phyloP scores from a whole-genome alignment of 805 yeast species.

The Wickerhamomyces ciferrii region DNA sequence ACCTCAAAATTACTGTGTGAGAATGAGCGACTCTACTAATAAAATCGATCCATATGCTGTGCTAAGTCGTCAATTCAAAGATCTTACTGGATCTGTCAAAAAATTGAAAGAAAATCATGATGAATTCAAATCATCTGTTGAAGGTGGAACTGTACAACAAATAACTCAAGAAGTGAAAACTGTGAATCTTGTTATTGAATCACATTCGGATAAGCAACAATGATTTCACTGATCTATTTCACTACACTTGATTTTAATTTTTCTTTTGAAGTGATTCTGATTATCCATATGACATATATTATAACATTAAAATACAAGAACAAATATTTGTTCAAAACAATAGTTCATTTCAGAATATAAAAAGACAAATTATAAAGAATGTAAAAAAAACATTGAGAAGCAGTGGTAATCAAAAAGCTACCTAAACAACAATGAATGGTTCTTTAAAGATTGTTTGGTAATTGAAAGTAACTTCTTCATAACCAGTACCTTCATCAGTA shows the following conservation, averaged over 20 bases:
- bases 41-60: slow-evolving; percentile 6
- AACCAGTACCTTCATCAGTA: slow-evolving; percentile 13
- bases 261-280: too few relatives aligned
- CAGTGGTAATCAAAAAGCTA: not conserved
- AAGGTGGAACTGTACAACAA: slow-evolving; percentile 3
- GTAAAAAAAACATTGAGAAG: too few relatives aligned
- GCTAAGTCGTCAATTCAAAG: slow-evolving; percentile 6
- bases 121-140: not conserved
- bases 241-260: too few relatives aligned
- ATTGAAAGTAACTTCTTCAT: slow-evolving; percentile 2
- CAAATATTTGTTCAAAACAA: too few relatives aligned
- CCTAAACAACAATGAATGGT: not conserved
- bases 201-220: not conserved
- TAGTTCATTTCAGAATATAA: too few relatives aligned
- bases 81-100: slow-evolving; percentile 6
- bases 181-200: not conserved
- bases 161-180: not conserved
- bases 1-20: too few relatives aligned
- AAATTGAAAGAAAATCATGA: slow-evolving; percentile 6
- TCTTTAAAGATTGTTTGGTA: not conserved
- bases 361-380: too few relatives aligned
- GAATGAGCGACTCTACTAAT: not conserved
- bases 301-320: too few relatives aligned
- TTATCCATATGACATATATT: too few relatives aligned
- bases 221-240: too few relatives aligned